Base-by-base conservation (phyloP, 176 grass and related monocot genomes). In the Saccharum spontaneum region DNA sequence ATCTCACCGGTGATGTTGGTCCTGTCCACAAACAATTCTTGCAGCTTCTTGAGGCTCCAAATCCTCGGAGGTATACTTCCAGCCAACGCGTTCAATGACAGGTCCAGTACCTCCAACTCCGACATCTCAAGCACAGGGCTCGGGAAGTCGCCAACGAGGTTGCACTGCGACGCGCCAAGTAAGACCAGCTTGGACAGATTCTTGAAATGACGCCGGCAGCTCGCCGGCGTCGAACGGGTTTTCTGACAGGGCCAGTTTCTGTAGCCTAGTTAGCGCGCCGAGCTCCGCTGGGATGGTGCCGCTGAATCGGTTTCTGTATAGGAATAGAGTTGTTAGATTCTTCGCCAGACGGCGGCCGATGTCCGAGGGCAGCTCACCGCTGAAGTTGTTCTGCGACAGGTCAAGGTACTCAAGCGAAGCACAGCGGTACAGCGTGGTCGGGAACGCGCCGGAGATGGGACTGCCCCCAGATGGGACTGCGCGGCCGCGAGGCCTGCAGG, bases 331-430 rank as follows among this genome's bases (percentile, higher is more conserved):
- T n/a, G 75, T 28, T 85, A 97, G 72, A 17, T 64, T 85, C 69
- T 46, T 0, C 46, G 81, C 41, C 24, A 97, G 60, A 4, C 11
- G 0, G 24, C 0, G 1, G 66, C 90, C 85, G 67, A 94, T 75
- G 84, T 90, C 82, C 0, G 28, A 17, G 0, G 92, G 94, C 39
- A 94, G 76, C 20, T 64, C 2, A 11, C 92, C 90, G 15, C 1
- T 57, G 62, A 97, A 77, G 37, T 71, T 71, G 46, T 94, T 97
- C 6, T 64, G 1, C 0, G 89, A 94, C 5, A 97, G 45, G 13
- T 18, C 16, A 10, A 98, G 87, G 18, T 7, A 2, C 49, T 52
- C 4, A 0, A 52, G 49, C 1, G 45, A 52, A 17, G 49, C 15
- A 7, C 49, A 52, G 1, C 49, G 16, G 1, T 18, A 52, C 5